Evolutionary conservation across 2,329 filamentous ascomycete genomes (phyloP).

Genomic region (Emmonsiellopsis sp.): DNA sequence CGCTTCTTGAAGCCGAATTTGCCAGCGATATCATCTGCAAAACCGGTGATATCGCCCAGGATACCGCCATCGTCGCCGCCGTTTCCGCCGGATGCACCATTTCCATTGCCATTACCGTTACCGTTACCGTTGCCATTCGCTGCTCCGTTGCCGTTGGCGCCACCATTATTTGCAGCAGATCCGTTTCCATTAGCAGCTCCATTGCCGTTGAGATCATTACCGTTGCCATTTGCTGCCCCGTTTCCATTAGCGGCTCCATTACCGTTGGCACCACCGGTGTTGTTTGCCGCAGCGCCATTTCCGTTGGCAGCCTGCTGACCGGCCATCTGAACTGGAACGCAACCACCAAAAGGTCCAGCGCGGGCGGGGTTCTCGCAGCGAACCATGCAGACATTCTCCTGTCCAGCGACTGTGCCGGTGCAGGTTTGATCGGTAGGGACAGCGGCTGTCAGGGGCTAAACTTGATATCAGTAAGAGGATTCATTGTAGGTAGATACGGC

Average conservation of each 20-base stretch:
- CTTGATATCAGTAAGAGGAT: background rate
- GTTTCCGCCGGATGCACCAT: background rate
- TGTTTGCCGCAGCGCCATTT: slow-evolving; percentile 6
- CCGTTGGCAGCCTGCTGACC: slow-evolving; percentile 9
- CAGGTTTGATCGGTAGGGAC: slow-evolving; percentile 49
- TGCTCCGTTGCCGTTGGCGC: background rate
- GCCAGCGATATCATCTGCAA: no score
- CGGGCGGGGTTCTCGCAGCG: slow-evolving; percentile 53
- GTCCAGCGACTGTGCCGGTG: slow-evolving; percentile 52
- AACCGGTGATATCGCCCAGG: no score
- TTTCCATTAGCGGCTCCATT: background rate
- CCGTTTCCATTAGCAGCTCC: background rate
- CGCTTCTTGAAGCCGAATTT: no score
- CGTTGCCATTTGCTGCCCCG: background rate
- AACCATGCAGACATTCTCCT: slow-evolving; percentile 54
- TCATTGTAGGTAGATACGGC: background rate
- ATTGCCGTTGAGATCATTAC: background rate
- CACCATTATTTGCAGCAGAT: background rate
- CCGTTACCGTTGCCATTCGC: background rate
- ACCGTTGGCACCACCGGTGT: background rate
- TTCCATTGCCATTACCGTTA: background rate
- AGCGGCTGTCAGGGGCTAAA: slow-evolving; percentile 46
- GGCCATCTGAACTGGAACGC: slow-evolving; percentile 47
- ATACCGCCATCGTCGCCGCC: background rate
- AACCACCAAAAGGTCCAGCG: slow-evolving; percentile 55